These are phyloP conservation scores for Ettlia oleoabundans DNA, from an alignment of 139 green algal genomes.

Conservation along the genomic window DNA sequence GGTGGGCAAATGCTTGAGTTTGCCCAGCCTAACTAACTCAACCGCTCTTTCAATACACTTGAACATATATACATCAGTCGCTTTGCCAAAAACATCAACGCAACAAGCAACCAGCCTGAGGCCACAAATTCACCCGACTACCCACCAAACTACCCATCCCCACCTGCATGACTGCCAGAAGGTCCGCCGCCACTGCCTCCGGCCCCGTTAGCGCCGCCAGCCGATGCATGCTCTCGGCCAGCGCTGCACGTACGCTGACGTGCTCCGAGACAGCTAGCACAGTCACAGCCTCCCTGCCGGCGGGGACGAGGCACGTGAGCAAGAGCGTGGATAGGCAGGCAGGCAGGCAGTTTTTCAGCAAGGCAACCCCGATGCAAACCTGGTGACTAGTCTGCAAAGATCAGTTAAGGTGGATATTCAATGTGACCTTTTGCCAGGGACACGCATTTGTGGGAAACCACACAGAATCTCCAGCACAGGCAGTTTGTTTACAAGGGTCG, in stretches of 20 bases:
- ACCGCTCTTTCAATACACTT: no score
- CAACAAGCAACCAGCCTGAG: no score
- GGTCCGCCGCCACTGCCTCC: conserved; percentile 15
- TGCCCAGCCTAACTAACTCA: no score
- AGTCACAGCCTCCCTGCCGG: background rate
- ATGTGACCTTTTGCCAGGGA: no score
- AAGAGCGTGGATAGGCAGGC: background rate
- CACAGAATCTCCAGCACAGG: background rate
- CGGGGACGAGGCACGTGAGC: background rate
- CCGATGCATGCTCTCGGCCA: conserved; percentile 49
- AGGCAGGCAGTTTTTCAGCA: no score
- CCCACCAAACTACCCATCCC: background rate
- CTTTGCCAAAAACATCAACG: background rate
- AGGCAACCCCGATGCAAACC: no score
- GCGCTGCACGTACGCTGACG: background rate
- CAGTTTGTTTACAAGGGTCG: no score
- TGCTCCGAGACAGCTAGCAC: background rate
- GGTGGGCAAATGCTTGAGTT: background rate
- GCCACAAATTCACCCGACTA: no score
- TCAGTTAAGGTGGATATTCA: no score
- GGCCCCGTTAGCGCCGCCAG: conserved; percentile 33
- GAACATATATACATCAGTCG: background rate
- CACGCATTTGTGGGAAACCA: no score
- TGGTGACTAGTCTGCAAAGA: no score
- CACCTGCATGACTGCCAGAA: conserved; percentile 39